Percentiles rank a stretch among this genome's conserved stretches.
Evolutionary conservation across 257 asterid species (phyloP).

Genomic region (Fraxinus anomala): DNA sequence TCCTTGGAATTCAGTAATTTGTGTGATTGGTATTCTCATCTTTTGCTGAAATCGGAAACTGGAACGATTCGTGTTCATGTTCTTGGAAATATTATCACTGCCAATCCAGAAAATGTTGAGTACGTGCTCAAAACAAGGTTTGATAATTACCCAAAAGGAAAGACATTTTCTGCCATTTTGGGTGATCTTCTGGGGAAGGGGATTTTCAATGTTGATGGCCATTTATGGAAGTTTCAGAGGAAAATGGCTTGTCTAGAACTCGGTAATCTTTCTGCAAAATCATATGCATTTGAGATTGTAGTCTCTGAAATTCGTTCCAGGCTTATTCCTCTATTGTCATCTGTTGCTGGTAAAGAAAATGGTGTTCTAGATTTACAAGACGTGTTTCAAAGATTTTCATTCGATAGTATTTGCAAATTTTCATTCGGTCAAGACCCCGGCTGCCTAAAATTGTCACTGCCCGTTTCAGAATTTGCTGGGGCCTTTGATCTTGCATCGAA

Average conservation of each 20-base stretch:
- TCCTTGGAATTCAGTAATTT: slow-evolving; percentile 49
- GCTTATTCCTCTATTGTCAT: slow-evolving; percentile 55
- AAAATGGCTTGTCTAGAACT: slow-evolving; percentile 70
- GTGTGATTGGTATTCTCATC: slow-evolving; percentile 81
- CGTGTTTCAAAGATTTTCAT: slow-evolving; percentile 62
- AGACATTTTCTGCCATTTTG: slow-evolving; percentile 52
- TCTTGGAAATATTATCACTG: slow-evolving; percentile 59
- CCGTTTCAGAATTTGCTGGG: slow-evolving; percentile 49
- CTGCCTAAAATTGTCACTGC: slow-evolving; percentile 55
- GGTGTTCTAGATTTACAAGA: slow-evolving; percentile 63
- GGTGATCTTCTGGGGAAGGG: slow-evolving; percentile 81
- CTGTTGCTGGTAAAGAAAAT: slow-evolving; percentile 1
- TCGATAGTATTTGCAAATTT: slow-evolving; percentile 22
- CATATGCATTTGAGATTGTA: slow-evolving; percentile 56
- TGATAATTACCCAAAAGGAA: slow-evolving; percentile 73
- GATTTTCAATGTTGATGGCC: slow-evolving; percentile 84
- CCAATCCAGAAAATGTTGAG: slow-evolving; percentile 64
- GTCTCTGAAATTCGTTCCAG: slow-evolving; percentile 48
- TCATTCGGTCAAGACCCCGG: slow-evolving; percentile 78
- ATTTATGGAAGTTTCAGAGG: slow-evolving; percentile 72
- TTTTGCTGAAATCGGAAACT: slow-evolving; percentile 51
- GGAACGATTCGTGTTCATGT: slow-evolving; percentile 76
- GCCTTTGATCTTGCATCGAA: slow-evolving; percentile 74
- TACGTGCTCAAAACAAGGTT: slow-evolving; percentile 67
- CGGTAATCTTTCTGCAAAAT: slow-evolving; percentile 56